A percentile compares a stretch with the other conserved stretches of the same genome.
Conservation (phyloP, 352 stramenopile genomes). For the Thalassiosira pacifica region DNA sequence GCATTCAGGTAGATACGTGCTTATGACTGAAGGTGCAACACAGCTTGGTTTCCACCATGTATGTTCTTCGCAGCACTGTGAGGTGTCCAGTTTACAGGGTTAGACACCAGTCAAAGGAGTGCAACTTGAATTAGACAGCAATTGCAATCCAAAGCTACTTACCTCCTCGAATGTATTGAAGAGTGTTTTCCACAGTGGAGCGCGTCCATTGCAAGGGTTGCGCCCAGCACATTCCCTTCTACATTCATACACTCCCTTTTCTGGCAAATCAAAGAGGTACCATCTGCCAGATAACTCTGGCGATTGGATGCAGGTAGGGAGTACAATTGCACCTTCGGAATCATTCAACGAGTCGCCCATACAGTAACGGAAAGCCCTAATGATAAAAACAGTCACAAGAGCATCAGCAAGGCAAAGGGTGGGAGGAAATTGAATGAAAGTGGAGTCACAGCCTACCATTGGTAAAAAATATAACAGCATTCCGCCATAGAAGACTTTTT, state of each 20-base stretch:
- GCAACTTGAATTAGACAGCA: background rate
- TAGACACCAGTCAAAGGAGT: too few relatives aligned
- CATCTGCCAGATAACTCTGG: background rate
- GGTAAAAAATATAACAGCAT: background rate
- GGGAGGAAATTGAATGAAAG: too few relatives aligned
- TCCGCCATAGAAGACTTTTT: background rate
- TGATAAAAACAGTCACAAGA: too few relatives aligned
- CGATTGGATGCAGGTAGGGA: background rate
- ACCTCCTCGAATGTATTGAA: background rate
- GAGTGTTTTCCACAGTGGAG: background rate
- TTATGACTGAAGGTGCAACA: background rate
- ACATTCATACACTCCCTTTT: constrained; percentile 1
- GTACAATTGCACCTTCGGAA: background rate
- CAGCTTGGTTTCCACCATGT: background rate
- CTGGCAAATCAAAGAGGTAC: background rate
- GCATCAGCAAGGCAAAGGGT: too few relatives aligned
- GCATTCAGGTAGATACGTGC: constrained; percentile 17
- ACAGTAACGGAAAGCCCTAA: background rate
- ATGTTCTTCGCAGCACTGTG: background rate
- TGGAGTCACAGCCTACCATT: too few relatives aligned
- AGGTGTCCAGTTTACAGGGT: too few relatives aligned
- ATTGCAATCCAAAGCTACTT: too few relatives aligned
- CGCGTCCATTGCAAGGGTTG: background rate
- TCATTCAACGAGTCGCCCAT: background rate
- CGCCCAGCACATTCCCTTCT: background rate